phyloP scores from a whole-genome alignment of 2,329 filamentous ascomycete species.

The Penicillium sp. region DNA sequence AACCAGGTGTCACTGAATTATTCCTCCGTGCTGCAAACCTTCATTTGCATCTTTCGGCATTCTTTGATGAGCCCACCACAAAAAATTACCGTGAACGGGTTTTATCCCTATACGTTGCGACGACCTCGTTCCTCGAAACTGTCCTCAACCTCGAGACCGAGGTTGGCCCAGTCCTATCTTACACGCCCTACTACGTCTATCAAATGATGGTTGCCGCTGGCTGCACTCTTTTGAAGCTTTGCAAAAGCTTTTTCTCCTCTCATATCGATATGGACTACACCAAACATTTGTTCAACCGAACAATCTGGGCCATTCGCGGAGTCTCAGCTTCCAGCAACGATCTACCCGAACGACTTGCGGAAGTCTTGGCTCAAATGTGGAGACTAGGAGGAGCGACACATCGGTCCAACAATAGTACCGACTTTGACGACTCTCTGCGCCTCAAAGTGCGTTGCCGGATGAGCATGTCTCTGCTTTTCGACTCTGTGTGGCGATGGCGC shows the following conservation, averaged over 20 bases:
- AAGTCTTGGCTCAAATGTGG: constrained; percentile 68
- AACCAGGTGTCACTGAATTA: constrained; percentile 47
- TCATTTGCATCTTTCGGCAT: constrained; percentile 52
- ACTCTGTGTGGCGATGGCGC: constrained; percentile 69
- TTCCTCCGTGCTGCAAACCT: constrained; percentile 51
- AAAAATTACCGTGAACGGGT: constrained; percentile 51
- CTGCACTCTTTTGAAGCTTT: constrained; percentile 65
- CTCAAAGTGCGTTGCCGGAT: constrained; percentile 68
- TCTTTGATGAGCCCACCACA: constrained; percentile 51
- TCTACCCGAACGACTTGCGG: constrained; percentile 63
- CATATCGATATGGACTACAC: constrained; percentile 59
- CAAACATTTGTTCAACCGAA: constrained; percentile 59
- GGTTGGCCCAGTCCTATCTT: constrained; percentile 52
- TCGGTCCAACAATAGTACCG: constrained; percentile 29
- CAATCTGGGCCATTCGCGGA: constrained; percentile 60
- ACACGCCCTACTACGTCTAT: constrained; percentile 64
- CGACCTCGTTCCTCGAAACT: constrained; percentile 50
- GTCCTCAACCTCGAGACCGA: constrained; percentile 48
- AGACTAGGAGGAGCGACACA: constrained; percentile 47
- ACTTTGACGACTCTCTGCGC: constrained; percentile 53
- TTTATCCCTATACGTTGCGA: constrained; percentile 48
- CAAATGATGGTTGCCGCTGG: constrained; percentile 68
- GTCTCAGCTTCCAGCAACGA: constrained; percentile 66
- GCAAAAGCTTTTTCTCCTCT: constrained; percentile 65
- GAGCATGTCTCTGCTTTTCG: constrained; percentile 68